Conservation (phyloP, 495 filamentous ascomycete genomes). For the Trypethelium eluteriae region DNA sequence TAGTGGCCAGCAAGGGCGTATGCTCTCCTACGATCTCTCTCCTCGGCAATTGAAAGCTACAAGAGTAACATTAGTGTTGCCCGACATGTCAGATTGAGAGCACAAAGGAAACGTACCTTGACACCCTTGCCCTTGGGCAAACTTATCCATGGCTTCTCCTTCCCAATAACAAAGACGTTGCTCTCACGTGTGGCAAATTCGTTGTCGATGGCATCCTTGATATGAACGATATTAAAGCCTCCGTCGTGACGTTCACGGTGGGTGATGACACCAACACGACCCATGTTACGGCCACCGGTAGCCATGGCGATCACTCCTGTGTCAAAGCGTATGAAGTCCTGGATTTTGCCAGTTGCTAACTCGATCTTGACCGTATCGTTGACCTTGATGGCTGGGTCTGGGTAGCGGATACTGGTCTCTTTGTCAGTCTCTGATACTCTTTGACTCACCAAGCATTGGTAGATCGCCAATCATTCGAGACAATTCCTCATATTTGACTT, state of each 20-base stretch:
- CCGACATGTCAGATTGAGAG: neutral
- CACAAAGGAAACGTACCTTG: slow-evolving; percentile 53
- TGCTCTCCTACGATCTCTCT: slow-evolving; percentile 91
- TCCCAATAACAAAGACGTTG: slow-evolving; percentile 97
- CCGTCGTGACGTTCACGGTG: slow-evolving; percentile 99
- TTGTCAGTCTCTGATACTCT: slow-evolving; percentile 33
- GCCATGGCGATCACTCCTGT: slow-evolving; percentile 95
- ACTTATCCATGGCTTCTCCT: slow-evolving; percentile 97
- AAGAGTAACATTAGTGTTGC: slow-evolving; percentile 8
- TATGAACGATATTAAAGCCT: slow-evolving; percentile 98
- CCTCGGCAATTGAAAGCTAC: slow-evolving; percentile 89
- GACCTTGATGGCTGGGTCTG: slow-evolving; percentile 94
- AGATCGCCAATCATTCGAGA: neutral
- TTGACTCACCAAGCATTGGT: slow-evolving; percentile 21
- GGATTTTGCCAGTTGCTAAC: slow-evolving; percentile 84
- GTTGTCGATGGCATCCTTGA: slow-evolving; percentile 99
- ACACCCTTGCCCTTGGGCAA: slow-evolving; percentile 99
- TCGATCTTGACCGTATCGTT: slow-evolving; percentile 99
- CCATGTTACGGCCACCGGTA: slow-evolving; percentile 99
- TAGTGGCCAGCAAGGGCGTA: slow-evolving; percentile 60
- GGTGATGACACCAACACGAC: slow-evolving; percentile 99
- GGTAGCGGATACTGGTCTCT: slow-evolving; percentile 80
- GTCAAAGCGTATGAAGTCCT: slow-evolving; percentile 93
- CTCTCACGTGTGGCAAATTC: slow-evolving; percentile 95
- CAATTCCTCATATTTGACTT: neutral